Base-by-base conservation (phyloP, 2,329 filamentous ascomycete genomes). In the Coleophoma cylindrospora region DNA sequence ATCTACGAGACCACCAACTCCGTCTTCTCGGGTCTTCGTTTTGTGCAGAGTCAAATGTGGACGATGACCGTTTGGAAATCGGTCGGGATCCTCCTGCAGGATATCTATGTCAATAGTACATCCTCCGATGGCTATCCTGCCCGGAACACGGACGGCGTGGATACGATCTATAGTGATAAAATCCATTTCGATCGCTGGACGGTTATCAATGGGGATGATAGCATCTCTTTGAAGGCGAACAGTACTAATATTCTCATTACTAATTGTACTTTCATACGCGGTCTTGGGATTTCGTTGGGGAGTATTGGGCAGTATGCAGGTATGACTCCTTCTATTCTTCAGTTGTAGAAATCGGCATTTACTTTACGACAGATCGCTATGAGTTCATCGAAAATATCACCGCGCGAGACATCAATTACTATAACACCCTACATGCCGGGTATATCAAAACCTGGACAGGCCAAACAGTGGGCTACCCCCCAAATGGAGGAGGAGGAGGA, bases 31-130 rank as follows among this genome's bases (percentile, higher is more conserved):
- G 70, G 75, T 3, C 52, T 82, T 14, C 67, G 68, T 2, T 81
- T 80, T 54, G 64, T 83, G 8, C 73, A 79, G 52, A 77, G 73
- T 52, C 79, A 83, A 64, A 83, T 83, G 79, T 83, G 80, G 74
- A 76, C 75, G 0, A 75, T 81, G 70, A 49, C 53, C 5, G 33
- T 55, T 27, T 49, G 50, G 15, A 44, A 75, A 59, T 75, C 74
- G 3, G 53, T 71, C 7, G 64, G 75, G 45, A 63, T 76, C 2
- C 62, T 75, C 0, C 65, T 81, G 7, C 67, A 75, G 45, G 69
- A 76, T 52, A 77, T 81, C 34, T 70, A 73, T 53, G 70, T 80
- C 49, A 80, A 80, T 64, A 80, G 71, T 58, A 74, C 71, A 11
- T 71, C 70, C 41, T 70, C 71, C 21, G 50, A 45, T 1, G 48